phyloP scores from a whole-genome alignment of 805 yeast genomes.

The Wickerhamomyces xylosicus region DNA sequence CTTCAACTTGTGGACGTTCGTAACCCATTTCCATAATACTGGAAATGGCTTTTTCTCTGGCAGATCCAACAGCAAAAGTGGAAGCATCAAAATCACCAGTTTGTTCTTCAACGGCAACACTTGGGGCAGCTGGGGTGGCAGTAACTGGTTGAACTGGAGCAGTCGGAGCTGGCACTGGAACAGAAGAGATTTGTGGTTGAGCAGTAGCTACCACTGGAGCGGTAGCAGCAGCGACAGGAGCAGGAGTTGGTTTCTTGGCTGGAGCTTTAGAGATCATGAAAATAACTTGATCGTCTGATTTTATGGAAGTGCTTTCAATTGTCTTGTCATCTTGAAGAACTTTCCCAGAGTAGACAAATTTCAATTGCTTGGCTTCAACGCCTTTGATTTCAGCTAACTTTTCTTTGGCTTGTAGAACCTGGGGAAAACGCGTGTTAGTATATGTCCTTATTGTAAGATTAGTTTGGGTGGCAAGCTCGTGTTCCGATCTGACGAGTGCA shows the following conservation, averaged over 20 bases:
- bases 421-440: not conserved
- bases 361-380: slow-evolving; percentile 65
- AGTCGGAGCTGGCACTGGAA: slow-evolving; percentile 15
- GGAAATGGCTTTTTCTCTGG: slow-evolving; percentile 67
- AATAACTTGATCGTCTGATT: slow-evolving; percentile 78
- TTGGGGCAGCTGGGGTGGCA: slow-evolving; percentile 15
- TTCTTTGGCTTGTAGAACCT: slow-evolving; percentile 61
- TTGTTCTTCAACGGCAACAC: slow-evolving; percentile 3
- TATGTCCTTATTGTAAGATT: not conserved
- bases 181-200: slow-evolving; percentile 18
- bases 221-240: slow-evolving; percentile 18
- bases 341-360: slow-evolving; percentile 87
- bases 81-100: slow-evolving; percentile 25
- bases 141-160: slow-evolving; percentile 15
- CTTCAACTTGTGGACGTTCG: slow-evolving; percentile 75
- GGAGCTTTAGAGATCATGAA: slow-evolving; percentile 64
- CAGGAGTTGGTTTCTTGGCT: slow-evolving; percentile 12
- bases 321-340: slow-evolving; percentile 79
- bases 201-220: slow-evolving; percentile 10
- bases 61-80: slow-evolving; percentile 67
- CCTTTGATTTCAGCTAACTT: slow-evolving; percentile 58
- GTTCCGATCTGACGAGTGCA: not conserved
- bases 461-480: not conserved
- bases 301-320: slow-evolving; percentile 61
- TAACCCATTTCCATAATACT: slow-evolving; percentile 96